Evolutionary conservation across 805 yeast species (phyloP).

Genomic region (Candida andamanensis): DNA sequence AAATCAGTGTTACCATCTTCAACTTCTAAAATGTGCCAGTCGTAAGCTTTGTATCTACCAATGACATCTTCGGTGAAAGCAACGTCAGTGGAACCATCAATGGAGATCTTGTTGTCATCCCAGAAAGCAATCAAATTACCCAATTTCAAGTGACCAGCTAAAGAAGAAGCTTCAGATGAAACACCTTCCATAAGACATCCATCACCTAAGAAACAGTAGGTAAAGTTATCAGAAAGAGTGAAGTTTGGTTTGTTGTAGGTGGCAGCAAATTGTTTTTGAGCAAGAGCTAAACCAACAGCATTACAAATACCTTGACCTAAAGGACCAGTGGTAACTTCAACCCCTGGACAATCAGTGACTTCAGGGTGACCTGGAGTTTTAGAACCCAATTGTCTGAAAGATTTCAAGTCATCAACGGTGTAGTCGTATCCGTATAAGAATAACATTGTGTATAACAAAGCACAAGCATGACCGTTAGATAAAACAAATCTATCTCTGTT

Average conservation of each 20-base stretch:
- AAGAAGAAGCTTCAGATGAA: slow-evolving; percentile 85
- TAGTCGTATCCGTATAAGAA: slow-evolving; percentile 80
- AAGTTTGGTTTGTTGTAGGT: slow-evolving; percentile 85
- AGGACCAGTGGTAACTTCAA: slow-evolving; percentile 97
- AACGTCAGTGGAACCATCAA: slow-evolving; percentile 84
- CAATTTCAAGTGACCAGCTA: slow-evolving; percentile 93
- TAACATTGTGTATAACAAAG: slow-evolving; percentile 76
- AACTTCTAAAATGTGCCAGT: slow-evolving; percentile 83
- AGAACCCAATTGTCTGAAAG: slow-evolving; percentile 84
- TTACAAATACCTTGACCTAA: slow-evolving; percentile 96
- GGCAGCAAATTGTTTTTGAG: slow-evolving; percentile 87
- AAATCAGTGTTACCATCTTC: slow-evolving; percentile 77
- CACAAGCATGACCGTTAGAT: slow-evolving; percentile 96
- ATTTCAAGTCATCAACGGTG: slow-evolving; percentile 78
- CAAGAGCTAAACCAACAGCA: slow-evolving; percentile 95
- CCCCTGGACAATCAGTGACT: slow-evolving; percentile 73
- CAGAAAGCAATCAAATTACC: slow-evolving; percentile 91
- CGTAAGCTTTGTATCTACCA: slow-evolving; percentile 82
- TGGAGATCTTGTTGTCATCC: slow-evolving; percentile 95
- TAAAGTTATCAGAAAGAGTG: slow-evolving; percentile 66
- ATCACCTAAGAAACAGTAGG: slow-evolving; percentile 84
- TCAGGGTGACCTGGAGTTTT: slow-evolving; percentile 98
- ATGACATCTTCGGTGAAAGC: slow-evolving; percentile 92
- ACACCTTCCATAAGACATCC: slow-evolving; percentile 99
- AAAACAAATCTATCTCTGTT: slow-evolving; percentile 93